A percentile compares a stretch with the other conserved stretches of the same genome.
Conservation (phyloP, 148 eudicot species). For the Fagopyrum esculentum region DNA sequence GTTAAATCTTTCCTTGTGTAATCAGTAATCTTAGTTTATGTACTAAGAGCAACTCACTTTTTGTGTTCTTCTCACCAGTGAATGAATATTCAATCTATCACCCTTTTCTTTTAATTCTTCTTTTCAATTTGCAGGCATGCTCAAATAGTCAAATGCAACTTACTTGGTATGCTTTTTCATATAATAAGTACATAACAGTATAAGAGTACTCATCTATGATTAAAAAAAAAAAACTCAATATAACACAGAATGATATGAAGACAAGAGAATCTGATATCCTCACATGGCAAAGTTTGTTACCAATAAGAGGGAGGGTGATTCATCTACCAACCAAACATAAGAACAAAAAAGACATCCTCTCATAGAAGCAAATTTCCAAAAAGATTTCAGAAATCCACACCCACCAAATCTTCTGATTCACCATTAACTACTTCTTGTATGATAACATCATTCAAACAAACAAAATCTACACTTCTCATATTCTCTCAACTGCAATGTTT, state of each 20-base stretch:
- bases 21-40: no score
- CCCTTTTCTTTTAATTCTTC: no score
- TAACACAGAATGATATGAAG: neutral
- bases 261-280: neutral
- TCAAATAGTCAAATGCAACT: no score
- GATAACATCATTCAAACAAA: slow-evolving; percentile 11
- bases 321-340: slow-evolving; percentile 10
- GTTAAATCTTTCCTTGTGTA: neutral
- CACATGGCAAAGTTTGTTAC: slow-evolving; percentile 3
- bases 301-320: slow-evolving; percentile 5
- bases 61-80: no score
- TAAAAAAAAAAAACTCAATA: no score
- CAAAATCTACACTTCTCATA: neutral
- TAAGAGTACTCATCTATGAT: no score
- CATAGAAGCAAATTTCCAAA: slow-evolving; percentile 5
- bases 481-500: slow-evolving; percentile 4
- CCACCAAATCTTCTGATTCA: slow-evolving; percentile 10
- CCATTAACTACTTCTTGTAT: neutral
- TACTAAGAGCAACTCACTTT: neutral
- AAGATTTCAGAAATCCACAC: slow-evolving; percentile 9
- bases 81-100: no score
- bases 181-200: no score
- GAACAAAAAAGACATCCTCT: slow-evolving; percentile 7
- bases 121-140: no score
- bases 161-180: no score